Evolutionary conservation across 306 rosid species (phyloP), one percentile per base, ranked within the genome.

Genomic region (Cercis canadensis): DNA sequence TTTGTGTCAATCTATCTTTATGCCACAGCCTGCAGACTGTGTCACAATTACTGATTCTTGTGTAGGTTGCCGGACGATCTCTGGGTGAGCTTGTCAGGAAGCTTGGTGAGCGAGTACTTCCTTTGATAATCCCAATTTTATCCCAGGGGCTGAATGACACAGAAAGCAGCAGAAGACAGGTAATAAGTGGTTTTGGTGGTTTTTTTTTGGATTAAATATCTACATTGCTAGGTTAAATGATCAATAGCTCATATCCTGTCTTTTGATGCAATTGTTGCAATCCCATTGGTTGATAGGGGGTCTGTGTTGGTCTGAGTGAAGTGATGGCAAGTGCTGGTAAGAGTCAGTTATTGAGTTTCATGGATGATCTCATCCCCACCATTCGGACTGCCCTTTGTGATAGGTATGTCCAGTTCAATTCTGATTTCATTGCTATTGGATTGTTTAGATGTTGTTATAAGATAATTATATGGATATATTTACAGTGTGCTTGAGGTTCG

Each of bases 101-200:
- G 85, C 99, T 94, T 84, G 99, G 99, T 57, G 99, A 94, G 75
- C 85, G 99, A 29, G 97, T 94, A 43, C 96, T 94, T 70, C 99
- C 99, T 24, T 83, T 67, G 89, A 87, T 94, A 77, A 91, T 94
- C 63, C 99, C 99, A 65, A 94, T 94, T 57, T 89, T 94, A 77
- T 94, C 99, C 66, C 83, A 55, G 75, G 99, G 99, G 31, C 64
- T 94, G 45, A 87, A 67, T 73, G 99, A 91, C 69, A 74, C 85
- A 37, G 77, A 86, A 68, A 66, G 91, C 65, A 74, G 96, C 79
- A 89, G 92, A 85, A 87, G 99, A 84, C 99, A 91, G 79, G 99
- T 94, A 74, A 78, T 85, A 69, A 32, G 72, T 57, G 63, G 17
- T 70, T 41, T 11, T 64, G 13, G 40, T 45, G 49, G 8, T 50